Percentiles rank a stretch among this genome's conserved stretches.
These are phyloP conservation scores for Cinnamomum micranthum DNA, from an alignment of 164 flowering plant species.

Conservation along the genomic window DNA sequence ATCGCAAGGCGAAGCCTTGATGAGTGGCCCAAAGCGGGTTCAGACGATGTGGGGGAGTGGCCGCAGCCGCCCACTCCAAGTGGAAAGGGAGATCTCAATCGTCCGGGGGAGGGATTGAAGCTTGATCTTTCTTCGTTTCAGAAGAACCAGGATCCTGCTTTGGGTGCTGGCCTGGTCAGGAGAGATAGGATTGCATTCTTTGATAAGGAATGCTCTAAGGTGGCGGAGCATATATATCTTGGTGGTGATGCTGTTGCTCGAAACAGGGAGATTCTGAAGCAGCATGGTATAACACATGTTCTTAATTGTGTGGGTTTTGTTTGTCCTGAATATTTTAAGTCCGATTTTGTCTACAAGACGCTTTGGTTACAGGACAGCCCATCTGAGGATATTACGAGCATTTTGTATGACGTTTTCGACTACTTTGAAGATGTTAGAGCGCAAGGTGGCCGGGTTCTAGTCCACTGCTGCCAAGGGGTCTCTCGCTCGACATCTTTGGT, in stretches of 20 bases:
- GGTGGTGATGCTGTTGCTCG: slow-evolving; percentile 81
- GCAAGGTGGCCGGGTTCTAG: slow-evolving; percentile 74
- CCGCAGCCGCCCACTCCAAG: slow-evolving; percentile 73
- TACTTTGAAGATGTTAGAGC: slow-evolving; percentile 81
- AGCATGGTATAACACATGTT: slow-evolving; percentile 78
- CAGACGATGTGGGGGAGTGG: slow-evolving; percentile 95
- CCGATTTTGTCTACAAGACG: slow-evolving; percentile 79
- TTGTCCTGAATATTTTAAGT: slow-evolving; percentile 81
- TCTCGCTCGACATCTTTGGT: slow-evolving; percentile 80
- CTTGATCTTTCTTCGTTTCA: slow-evolving; percentile 72
- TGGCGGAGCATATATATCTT: slow-evolving; percentile 67
- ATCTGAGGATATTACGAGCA: slow-evolving; percentile 80
- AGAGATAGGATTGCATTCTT: slow-evolving; percentile 77
- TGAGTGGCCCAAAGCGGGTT: slow-evolving; percentile 92
- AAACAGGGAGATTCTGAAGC: slow-evolving; percentile 52
- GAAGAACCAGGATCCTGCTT: slow-evolving; percentile 33
- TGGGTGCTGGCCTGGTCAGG: slow-evolving; percentile 39
- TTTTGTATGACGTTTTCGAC: slow-evolving; percentile 85
- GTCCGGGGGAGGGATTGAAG: slow-evolving; percentile 61
- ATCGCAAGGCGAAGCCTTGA: slow-evolving; percentile 75
- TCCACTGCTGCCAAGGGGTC: slow-evolving; percentile 86
- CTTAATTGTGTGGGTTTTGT: slow-evolving; percentile 90
- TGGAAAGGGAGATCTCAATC: slow-evolving; percentile 40
- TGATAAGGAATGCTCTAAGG: slow-evolving; percentile 78
- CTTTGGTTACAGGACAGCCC: slow-evolving; percentile 85